phyloP scores from a whole-genome alignment of 441 rosid genomes.

The Adansonia rubrostipa region DNA sequence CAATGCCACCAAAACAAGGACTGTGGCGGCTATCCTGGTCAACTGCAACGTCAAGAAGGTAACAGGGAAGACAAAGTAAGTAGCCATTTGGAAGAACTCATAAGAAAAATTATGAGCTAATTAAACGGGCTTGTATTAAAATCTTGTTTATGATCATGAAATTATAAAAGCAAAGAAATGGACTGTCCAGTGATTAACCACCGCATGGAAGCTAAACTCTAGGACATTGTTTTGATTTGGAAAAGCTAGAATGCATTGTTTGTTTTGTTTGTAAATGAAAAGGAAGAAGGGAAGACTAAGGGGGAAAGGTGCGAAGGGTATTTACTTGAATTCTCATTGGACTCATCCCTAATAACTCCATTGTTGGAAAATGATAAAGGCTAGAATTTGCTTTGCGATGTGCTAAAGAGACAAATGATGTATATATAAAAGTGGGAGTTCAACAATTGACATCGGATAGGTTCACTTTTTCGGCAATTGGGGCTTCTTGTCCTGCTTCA shows the following conservation, averaged over 20 bases:
- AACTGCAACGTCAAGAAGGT: constrained; percentile 32
- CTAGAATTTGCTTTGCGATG: constrained; percentile 21
- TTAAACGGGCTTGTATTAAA: background rate
- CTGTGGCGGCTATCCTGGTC: constrained; percentile 26
- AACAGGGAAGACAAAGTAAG: background rate
- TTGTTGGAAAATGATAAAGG: background rate
- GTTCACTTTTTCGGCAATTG: constrained; percentile 15
- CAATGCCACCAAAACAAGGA: constrained; percentile 32
- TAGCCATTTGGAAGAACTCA: background rate
- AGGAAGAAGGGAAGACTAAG: background rate
- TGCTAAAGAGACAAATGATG: constrained; percentile 9
- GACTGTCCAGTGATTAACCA: background rate
- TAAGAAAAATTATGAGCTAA: background rate
- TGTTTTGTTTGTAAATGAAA: background rate
- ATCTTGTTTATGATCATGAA: background rate
- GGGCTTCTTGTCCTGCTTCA: constrained; percentile 27
- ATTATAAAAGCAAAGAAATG: background rate
- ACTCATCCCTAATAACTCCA: constrained; percentile 28
- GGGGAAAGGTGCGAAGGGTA: background rate
- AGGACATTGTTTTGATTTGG: background rate
- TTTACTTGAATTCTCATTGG: constrained; percentile 33
- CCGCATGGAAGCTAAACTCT: background rate
- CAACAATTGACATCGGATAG: background rate
- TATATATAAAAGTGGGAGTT: constrained; percentile 31
- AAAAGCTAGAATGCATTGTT: background rate